Base-by-base conservation (phyloP, 2,329 filamentous ascomycete genomes). In the Colletotrichum salicis region DNA sequence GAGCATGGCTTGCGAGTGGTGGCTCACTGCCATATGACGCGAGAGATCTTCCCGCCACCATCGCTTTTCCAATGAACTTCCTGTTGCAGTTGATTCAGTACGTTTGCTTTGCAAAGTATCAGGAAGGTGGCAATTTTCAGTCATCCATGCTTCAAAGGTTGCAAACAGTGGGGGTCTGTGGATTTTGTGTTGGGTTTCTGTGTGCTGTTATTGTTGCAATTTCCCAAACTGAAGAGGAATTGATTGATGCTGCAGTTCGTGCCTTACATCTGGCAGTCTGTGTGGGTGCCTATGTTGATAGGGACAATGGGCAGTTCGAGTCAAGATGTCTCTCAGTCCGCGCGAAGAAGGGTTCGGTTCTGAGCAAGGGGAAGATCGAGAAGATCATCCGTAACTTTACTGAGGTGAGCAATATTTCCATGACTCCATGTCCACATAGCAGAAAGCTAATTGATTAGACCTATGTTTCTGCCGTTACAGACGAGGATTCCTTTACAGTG, bases 111-210 rank as follows among this genome's bases (percentile, higher is more conserved):
- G 7, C 52, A 33, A 11, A 19, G 19, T 57, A 11, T 2, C 8
- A 52, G 1, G 5, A n/a, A 27, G 31, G 15, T 8, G 10, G 27
- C 12, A 15, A 58, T 6, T 1, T 13, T 0, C 67, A 69, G 4
- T 2, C 8, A 10, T 1, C 6, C 2, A 13, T 64, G 2, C 27
- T 64, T 1, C 22, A 3, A 4, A 15, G 13, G 24, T n/a, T 64
- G 2, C 4, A 29, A 4, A 2, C 15, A 2, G 60, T 41, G 2
- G 67, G 61, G 0, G 55, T 55, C 2, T 45, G 52, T 2, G 84
- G 84, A 0, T 80, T 85, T 63, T 86, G 84, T 45, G 79, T 79
- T 1, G 84, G 84, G 0, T 64, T 84, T 1, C 61, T 86, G n/a
- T 78, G 74, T 52, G 81, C 84, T 7, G 66, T 81, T 13, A 81